phyloP scores from a whole-genome alignment of 805 yeast species.

The Saturnispora zaruensis region DNA sequence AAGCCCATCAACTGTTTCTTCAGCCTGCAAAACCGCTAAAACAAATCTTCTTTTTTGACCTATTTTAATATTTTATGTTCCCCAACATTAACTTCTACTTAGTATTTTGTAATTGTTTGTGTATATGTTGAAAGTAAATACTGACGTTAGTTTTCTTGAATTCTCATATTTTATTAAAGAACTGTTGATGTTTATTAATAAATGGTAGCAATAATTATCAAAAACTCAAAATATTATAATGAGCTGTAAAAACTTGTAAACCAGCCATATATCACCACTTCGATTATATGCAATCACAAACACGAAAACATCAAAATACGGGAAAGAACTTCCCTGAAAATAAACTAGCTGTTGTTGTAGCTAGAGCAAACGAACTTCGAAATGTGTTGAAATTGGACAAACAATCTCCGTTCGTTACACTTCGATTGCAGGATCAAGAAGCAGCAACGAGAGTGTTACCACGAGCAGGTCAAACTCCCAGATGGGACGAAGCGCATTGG shows the following conservation, averaged over 20 bases:
- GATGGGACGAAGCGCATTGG: constrained; percentile 71
- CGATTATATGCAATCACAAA: background rate
- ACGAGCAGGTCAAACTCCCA: constrained; percentile 93
- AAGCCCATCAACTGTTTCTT: background rate
- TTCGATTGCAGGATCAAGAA: constrained; percentile 74
- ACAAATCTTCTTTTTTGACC: too few relatives aligned
- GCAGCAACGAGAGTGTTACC: constrained; percentile 68
- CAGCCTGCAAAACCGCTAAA: too few relatives aligned
- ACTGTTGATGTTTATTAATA: too few relatives aligned
- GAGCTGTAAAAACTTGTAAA: background rate
- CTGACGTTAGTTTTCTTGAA: too few relatives aligned
- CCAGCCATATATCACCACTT: background rate
- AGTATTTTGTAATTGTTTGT: too few relatives aligned
- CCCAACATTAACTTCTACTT: too few relatives aligned
- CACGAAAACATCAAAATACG: background rate
- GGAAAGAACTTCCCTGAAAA: constrained; percentile 28
- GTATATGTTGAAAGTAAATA: too few relatives aligned
- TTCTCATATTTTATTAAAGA: too few relatives aligned
- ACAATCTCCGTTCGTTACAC: constrained; percentile 84
- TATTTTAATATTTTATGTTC: too few relatives aligned
- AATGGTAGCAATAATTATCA: too few relatives aligned
- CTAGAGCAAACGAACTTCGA: constrained; percentile 78
- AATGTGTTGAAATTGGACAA: constrained; percentile 82
- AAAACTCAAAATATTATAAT: background rate
- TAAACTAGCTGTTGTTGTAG: constrained; percentile 63